phyloP scores from a whole-genome alignment of 176 grass and related monocot genomes.

The Pontederia crassipes region DNA sequence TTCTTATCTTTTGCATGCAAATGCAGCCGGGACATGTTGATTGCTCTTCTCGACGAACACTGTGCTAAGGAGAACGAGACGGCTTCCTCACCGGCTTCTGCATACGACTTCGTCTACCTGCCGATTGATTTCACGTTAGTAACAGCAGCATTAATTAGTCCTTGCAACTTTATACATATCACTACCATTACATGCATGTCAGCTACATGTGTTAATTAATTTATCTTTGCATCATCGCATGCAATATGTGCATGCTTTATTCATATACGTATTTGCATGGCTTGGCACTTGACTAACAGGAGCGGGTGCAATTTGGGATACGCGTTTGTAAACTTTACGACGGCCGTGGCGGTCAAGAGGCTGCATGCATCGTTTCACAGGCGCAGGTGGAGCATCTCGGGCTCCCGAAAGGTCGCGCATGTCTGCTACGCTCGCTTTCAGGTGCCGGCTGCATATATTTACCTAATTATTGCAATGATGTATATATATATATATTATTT shows the following conservation, averaged over 20 bases:
- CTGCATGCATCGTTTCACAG: slow-evolving; percentile 21
- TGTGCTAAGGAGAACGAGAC: slow-evolving; percentile 26
- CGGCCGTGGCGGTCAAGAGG: slow-evolving; percentile 11
- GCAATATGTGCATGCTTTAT: too few species aligned
- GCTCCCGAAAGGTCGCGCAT: slow-evolving; percentile 27
- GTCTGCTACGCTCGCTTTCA: slow-evolving; percentile 42
- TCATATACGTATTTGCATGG: too few species aligned
- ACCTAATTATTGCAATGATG: too few species aligned
- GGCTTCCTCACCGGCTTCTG: slow-evolving; percentile 7
- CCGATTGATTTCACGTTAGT: slow-evolving; percentile 70
- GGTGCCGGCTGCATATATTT: slow-evolving; percentile 11
- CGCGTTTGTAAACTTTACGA: slow-evolving; percentile 74
- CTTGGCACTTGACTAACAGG: neutral
- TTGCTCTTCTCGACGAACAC: slow-evolving; percentile 46
- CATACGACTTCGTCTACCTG: slow-evolving; percentile 66
- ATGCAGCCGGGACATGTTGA: slow-evolving; percentile 28
- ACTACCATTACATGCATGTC: neutral
- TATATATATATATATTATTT: too few species aligned
- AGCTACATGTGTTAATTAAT: slow-evolving; percentile 9
- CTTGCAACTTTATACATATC: neutral
- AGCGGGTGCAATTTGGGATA: slow-evolving; percentile 36
- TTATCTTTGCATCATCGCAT: slow-evolving; percentile 6
- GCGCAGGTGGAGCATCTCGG: slow-evolving; percentile 26
- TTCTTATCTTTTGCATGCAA: neutral
- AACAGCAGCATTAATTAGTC: neutral